phyloP scores from a whole-genome alignment of 345 rosid species.

The Firmiana major region DNA sequence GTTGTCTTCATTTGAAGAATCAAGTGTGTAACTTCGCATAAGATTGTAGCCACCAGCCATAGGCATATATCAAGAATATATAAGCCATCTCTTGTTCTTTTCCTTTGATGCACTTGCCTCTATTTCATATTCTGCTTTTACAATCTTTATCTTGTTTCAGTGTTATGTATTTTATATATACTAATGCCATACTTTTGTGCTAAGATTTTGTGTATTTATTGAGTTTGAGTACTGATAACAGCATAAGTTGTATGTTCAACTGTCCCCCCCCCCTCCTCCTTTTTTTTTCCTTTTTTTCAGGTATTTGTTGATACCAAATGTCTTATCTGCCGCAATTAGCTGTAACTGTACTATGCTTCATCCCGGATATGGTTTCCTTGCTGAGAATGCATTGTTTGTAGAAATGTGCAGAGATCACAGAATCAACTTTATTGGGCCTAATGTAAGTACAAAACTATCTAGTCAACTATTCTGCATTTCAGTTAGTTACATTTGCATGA shows the following conservation, averaged over 20 bases:
- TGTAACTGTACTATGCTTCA: slow-evolving; percentile 92
- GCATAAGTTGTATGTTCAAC: neutral
- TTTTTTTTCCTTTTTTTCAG: too few relatives aligned
- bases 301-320: slow-evolving; percentile 83
- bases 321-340: slow-evolving; percentile 88
- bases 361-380: slow-evolving; percentile 99
- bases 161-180: neutral
- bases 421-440: slow-evolving; percentile 97
- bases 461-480: neutral
- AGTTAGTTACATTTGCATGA: neutral
- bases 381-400: slow-evolving; percentile 93
- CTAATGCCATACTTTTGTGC: neutral
- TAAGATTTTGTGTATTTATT: neutral
- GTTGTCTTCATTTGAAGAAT: neutral
- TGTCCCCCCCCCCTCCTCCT: too few relatives aligned
- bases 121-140: neutral
- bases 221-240: neutral
- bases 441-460: slow-evolving; percentile 45
- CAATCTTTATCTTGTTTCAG: neutral
- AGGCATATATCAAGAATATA: neutral
- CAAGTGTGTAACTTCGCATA: neutral
- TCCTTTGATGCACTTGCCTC: neutral
- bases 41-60: neutral
- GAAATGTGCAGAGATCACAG: slow-evolving; percentile 96
- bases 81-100: neutral